Evolutionary conservation across 208 protist genomes (phyloP).

Genomic region (Zelonia costaricensis): DNA sequence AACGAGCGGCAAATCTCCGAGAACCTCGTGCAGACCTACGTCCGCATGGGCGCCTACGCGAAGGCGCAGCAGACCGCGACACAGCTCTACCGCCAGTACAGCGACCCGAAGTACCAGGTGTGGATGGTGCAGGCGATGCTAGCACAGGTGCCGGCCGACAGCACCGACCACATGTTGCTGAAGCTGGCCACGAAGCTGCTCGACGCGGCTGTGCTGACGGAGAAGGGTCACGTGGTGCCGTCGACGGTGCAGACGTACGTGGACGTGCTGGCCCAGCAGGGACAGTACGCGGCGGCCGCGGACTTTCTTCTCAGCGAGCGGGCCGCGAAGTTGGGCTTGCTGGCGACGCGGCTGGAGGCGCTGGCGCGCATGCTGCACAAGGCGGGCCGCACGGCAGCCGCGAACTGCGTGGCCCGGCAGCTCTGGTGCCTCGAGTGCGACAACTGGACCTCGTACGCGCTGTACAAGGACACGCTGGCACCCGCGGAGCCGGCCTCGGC

Average conservation of each 20-base stretch:
- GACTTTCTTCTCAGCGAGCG: constrained; percentile 60
- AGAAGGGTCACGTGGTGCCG: constrained; percentile 55
- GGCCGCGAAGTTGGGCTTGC: constrained; percentile 63
- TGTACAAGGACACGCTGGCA: constrained; percentile 64
- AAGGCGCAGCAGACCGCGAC: constrained; percentile 62
- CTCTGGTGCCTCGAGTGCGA: constrained; percentile 67
- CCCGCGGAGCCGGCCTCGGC: no score
- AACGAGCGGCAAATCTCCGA: constrained; percentile 65
- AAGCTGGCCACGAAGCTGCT: constrained; percentile 76
- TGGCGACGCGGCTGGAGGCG: constrained; percentile 75
- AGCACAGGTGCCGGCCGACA: constrained; percentile 69
- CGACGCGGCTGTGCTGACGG: constrained; percentile 56
- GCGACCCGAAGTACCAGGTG: constrained; percentile 69
- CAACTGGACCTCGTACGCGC: constrained; percentile 75
- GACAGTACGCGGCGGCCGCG: constrained; percentile 53
- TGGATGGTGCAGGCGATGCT: constrained; percentile 85
- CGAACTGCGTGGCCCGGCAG: constrained; percentile 61
- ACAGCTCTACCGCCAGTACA: constrained; percentile 64
- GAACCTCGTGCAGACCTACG: constrained; percentile 79
- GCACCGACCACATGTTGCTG: constrained; percentile 66
- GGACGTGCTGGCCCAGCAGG: constrained; percentile 76
- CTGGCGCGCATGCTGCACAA: constrained; percentile 42
- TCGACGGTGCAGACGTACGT: constrained; percentile 79
- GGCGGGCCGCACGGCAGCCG: constrained; percentile 38
- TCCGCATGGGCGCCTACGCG: constrained; percentile 75